A percentile compares a stretch with the other conserved stretches of the same genome.
Evolutionary conservation across 306 rosid species (phyloP).

Genomic region (Gastrolobium villosum): DNA sequence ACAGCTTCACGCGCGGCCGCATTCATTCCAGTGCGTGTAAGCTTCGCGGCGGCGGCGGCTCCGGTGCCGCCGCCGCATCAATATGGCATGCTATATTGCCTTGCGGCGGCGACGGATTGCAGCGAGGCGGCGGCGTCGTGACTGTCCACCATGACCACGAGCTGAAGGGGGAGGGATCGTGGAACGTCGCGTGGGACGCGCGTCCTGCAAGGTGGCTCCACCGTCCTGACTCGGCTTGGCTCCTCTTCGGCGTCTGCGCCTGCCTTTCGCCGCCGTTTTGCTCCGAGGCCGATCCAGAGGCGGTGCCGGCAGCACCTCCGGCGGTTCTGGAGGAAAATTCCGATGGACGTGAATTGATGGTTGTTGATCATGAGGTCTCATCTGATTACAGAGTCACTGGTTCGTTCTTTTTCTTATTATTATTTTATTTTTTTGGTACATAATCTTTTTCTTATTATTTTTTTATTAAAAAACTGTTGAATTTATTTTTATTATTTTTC

Average conservation of each 20-base stretch:
- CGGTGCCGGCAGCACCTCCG: neutral
- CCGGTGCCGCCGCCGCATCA: slow-evolving; percentile 71
- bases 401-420: slow-evolving; percentile 28
- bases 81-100: slow-evolving; percentile 93
- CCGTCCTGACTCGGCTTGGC: slow-evolving; percentile 88
- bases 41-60: slow-evolving; percentile 32
- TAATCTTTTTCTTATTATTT: neutral
- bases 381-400: slow-evolving; percentile 80
- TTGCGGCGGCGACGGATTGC: slow-evolving; percentile 41
- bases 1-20: slow-evolving; percentile 47
- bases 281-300: slow-evolving; percentile 32
- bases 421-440: neutral
- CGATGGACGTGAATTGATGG: slow-evolving; percentile 44
- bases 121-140: slow-evolving; percentile 51
- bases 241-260: slow-evolving; percentile 86
- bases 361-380: slow-evolving; percentile 43
- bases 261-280: slow-evolving; percentile 71
- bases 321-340: slow-evolving; percentile 21
- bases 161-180: slow-evolving; percentile 86
- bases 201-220: slow-evolving; percentile 98
- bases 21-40: slow-evolving; percentile 74
- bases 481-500: neutral
- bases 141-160: slow-evolving; percentile 65
- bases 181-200: slow-evolving; percentile 95
- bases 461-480: neutral